These are phyloP conservation scores for Westerdykella sp. DNA, from an alignment of 2,329 filamentous ascomycete genomes.

Conservation along the genomic window DNA sequence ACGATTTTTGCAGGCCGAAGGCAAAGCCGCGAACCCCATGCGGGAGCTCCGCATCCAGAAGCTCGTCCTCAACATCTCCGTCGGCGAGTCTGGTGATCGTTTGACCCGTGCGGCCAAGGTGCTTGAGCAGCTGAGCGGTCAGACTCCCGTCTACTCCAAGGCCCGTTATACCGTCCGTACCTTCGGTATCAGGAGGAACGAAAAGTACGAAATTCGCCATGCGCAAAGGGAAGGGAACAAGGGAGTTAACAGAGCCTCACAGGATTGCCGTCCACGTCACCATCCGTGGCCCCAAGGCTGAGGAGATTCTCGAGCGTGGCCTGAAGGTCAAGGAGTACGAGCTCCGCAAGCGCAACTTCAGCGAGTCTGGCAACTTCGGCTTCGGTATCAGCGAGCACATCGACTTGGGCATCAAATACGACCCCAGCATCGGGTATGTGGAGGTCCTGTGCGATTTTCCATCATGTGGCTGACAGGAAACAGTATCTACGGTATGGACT, in stretches of 20 bases:
- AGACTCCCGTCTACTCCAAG: constrained; percentile 99
- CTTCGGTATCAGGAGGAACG: constrained; percentile 99
- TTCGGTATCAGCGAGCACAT: constrained; percentile 99
- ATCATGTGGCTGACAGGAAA: constrained; percentile 15
- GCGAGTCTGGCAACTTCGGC: constrained; percentile 89
- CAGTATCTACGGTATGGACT: constrained; percentile 74
- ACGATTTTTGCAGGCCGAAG: constrained; percentile 30
- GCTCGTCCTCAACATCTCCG: constrained; percentile 98
- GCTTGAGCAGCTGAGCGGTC: constrained; percentile 98
- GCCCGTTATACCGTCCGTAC: constrained; percentile 99
- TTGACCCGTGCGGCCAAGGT: constrained; percentile 99
- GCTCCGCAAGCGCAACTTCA: constrained; percentile 99
- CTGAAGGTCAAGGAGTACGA: constrained; percentile 99
- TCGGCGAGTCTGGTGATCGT: constrained; percentile 99
- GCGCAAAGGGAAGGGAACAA: neutral
- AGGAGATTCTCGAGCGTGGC: constrained; percentile 99
- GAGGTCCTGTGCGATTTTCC: neutral
- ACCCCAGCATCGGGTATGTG: constrained; percentile 37
- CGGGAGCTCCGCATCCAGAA: constrained; percentile 99
- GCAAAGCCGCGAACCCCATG: constrained; percentile 94
- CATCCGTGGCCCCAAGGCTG: constrained; percentile 96
- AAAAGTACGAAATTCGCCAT: constrained; percentile 40
- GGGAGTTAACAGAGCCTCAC: constrained; percentile 5
- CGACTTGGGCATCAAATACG: constrained; percentile 92
- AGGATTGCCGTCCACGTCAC: constrained; percentile 99